Evolutionary conservation across 768 basidiomycete species (phyloP).

Genomic region (Pleurotus tuoliensis): DNA sequence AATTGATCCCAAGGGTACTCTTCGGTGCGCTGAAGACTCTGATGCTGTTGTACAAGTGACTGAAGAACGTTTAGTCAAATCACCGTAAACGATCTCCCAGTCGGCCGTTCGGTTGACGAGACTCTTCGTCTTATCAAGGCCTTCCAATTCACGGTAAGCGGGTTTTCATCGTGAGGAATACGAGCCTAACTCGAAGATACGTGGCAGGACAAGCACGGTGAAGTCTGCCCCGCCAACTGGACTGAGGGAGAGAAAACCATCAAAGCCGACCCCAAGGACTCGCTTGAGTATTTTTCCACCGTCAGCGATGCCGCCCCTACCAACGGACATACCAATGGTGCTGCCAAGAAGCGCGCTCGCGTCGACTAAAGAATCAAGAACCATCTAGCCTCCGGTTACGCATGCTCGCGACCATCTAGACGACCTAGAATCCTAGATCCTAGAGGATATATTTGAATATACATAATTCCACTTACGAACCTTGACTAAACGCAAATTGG

Average conservation of each 20-base stretch:
- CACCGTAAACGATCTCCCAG: constrained; percentile 89
- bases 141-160: constrained; percentile 81
- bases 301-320: constrained; percentile 18
- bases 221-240: constrained; percentile 94
- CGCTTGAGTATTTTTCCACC: constrained; percentile 69
- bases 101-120: constrained; percentile 94
- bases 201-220: constrained; percentile 76
- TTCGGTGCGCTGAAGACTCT: constrained; percentile 39
- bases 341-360: constrained; percentile 56
- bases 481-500: background rate
- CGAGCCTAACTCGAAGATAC: background rate
- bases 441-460: background rate
- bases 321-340: constrained; percentile 14
- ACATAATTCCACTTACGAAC: background rate
- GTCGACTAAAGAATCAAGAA: constrained; percentile 31
- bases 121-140: constrained; percentile 88
- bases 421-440: background rate
- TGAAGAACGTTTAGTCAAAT: constrained; percentile 52
- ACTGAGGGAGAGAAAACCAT: constrained; percentile 77
- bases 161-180: background rate
- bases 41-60: background rate
- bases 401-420: background rate
- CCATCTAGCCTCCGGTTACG: background rate
- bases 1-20: constrained; percentile 78
- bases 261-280: constrained; percentile 70